A percentile compares a stretch with the other conserved stretches of the same genome.
phyloP scores from a whole-genome alignment of 345 rosid species.

The Punica granatum region DNA sequence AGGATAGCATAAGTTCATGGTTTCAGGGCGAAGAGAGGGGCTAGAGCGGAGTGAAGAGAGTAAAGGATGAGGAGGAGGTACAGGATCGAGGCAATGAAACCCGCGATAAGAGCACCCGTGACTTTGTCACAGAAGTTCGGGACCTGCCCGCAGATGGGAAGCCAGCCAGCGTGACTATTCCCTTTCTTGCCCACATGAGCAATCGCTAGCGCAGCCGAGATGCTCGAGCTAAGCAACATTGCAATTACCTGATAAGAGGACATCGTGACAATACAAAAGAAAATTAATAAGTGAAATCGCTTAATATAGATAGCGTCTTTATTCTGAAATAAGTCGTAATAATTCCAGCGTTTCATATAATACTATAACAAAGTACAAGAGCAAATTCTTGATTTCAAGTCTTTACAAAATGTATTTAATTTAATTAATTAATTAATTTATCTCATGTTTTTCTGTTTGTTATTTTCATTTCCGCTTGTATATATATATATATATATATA shows the following conservation, averaged over 20 bases:
- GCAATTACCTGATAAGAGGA: slow-evolving; percentile 17
- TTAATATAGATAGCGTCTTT: too few species aligned
- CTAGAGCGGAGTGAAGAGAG: slow-evolving; percentile 20
- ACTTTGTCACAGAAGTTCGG: slow-evolving; percentile 37
- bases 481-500: too few species aligned
- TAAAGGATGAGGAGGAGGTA: slow-evolving; percentile 30
- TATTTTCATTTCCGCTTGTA: too few species aligned
- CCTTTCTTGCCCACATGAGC: slow-evolving; percentile 54
- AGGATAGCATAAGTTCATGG: background rate
- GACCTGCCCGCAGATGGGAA: slow-evolving; percentile 46
- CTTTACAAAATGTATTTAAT: too few species aligned
- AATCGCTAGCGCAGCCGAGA: slow-evolving; percentile 50
- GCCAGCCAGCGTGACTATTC: slow-evolving; percentile 54
- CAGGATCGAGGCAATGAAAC: slow-evolving; percentile 27
- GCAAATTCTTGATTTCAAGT: too few species aligned
- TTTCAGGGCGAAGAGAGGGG: slow-evolving; percentile 15
- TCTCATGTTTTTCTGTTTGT: too few species aligned
- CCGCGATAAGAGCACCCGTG: slow-evolving; percentile 33
- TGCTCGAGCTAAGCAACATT: slow-evolving; percentile 35
- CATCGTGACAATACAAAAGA: too few species aligned
- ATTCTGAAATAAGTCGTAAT: too few species aligned
- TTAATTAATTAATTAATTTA: too few species aligned
- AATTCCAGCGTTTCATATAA: too few species aligned
- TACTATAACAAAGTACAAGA: too few species aligned
- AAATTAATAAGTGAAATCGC: background rate